These are phyloP conservation scores for Saccharum spontaneum DNA, from an alignment of 176 grass and related monocot species.

Conservation along the genomic window DNA sequence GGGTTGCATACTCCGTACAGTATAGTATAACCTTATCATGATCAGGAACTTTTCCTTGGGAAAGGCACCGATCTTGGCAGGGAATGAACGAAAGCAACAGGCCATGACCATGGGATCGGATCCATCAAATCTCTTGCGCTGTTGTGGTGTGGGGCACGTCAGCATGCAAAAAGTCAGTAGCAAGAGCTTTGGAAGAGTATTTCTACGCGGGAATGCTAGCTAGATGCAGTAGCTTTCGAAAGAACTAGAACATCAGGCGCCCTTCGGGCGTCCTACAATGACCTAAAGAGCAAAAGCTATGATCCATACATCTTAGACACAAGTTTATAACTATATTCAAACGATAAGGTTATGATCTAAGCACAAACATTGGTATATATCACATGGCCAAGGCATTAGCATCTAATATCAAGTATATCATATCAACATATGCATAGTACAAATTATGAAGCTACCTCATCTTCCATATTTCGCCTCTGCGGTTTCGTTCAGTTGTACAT, in stretches of 20 bases:
- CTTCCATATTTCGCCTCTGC: too few relatives aligned
- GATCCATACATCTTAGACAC: too few relatives aligned
- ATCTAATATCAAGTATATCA: too few relatives aligned
- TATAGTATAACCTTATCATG: conserved; percentile 24
- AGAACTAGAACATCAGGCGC: neutral
- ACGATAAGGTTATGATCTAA: too few relatives aligned
- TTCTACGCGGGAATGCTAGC: neutral
- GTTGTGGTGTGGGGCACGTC: neutral
- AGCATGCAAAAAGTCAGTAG: neutral
- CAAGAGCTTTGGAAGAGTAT: neutral
- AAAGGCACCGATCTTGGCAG: conserved; percentile 21
- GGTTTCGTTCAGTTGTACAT: too few relatives aligned
- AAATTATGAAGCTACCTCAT: too few relatives aligned
- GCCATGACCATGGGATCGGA: conserved; percentile 20
- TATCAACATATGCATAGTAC: too few relatives aligned
- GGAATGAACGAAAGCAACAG: conserved; percentile 23
- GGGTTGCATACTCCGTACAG: neutral
- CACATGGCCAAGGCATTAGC: too few relatives aligned
- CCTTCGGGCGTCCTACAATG: too few relatives aligned
- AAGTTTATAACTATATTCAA: too few relatives aligned
- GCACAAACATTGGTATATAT: too few relatives aligned
- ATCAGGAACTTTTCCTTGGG: conserved; percentile 22
- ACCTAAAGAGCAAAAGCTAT: too few relatives aligned
- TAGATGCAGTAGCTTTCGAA: neutral
- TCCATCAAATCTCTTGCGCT: neutral